Evolutionary conservation across 2,329 filamentous ascomycete species (phyloP), one percentile per base, ranked within the genome.

Genomic region (Talaromyces sp.): DNA sequence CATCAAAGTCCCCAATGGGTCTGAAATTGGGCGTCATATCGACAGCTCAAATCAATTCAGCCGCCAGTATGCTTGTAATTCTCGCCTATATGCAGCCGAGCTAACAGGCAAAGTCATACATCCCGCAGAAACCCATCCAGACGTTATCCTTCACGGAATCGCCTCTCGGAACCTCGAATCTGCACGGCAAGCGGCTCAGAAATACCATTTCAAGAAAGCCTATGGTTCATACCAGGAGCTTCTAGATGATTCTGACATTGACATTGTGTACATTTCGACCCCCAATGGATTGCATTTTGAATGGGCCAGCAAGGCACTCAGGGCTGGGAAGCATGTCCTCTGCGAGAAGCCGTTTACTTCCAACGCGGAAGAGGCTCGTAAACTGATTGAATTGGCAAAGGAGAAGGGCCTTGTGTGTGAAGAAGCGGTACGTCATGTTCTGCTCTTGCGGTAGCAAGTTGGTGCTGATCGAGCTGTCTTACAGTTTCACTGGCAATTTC

Each of bases 281-380:
- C 73, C 73, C 1, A 73, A 70, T 58, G 70, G 69, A 1, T 66
- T 71, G 16, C 77, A 79, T 47, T 74, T 72, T 19, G 78, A 82
- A 66, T 85, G 82, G 79, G 77, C 83, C 14, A 69, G 81, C 22
- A 79, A 80, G 62, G 80, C 82, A 1, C 75, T 86, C 13, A 69
- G 73, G 37, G 79, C 79, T 1, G 82, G 82, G 3, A 86, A 86
- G 68, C 83, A 86, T 68, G 83, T 87, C 14, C 78, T 86, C 0
- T 74, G 85, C 7, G 84, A 86, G 69, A 86, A 86, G 72, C 82
- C 84, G 0, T 78, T 81, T 2, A 79, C 78, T 5, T 76, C 77
- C 35, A 85, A 84, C 69, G 71, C 76, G 2, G 66, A 64, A 0
- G 82, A 86, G 68, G 82, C 82, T 3, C 71, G 71, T 24, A 67